Percentiles rank a stretch among this genome's conserved stretches.
These are phyloP conservation scores for Neopestalotiopsis sp. DNA, from an alignment of 2,329 filamentous ascomycete genomes.

Conservation along the genomic window DNA sequence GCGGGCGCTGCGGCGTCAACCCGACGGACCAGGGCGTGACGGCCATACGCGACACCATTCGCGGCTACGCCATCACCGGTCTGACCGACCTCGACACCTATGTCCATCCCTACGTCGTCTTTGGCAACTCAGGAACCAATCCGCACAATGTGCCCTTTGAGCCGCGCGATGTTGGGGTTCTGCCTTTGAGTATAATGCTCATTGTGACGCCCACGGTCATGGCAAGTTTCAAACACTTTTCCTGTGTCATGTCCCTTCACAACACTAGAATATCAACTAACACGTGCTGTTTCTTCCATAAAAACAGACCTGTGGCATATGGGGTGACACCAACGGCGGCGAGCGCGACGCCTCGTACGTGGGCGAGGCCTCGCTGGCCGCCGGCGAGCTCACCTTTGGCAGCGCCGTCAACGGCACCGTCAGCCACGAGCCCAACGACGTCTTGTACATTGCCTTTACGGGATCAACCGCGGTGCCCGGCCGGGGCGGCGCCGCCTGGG, in stretches of 20 bases:
- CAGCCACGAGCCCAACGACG: conserved; percentile 7
- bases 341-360: conserved; percentile 12
- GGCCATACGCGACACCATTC: conserved; percentile 45
- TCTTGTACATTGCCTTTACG: conserved; percentile 9
- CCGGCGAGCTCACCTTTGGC: conserved; percentile 10
- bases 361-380: conserved; percentile 1
- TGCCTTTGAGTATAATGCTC: conserved; percentile 57
- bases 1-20: conserved; percentile 28
- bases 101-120: conserved; percentile 58
- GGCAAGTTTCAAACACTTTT: too few species aligned
- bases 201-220: conserved; percentile 35
- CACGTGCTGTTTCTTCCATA: too few species aligned
- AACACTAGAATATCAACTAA: too few species aligned
- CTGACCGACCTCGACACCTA: conserved; percentile 53
- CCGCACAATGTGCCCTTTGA: conserved; percentile 43
- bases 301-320: conserved; percentile 13
- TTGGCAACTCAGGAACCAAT: conserved; percentile 51
- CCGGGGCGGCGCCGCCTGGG: conserved; percentile 4
- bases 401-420: conserved; percentile 5
- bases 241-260: too few species aligned
- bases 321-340: conserved; percentile 17
- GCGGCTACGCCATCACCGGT: conserved; percentile 38
- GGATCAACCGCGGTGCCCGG: neutral
- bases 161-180: conserved; percentile 45
- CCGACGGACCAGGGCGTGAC: conserved; percentile 35